A percentile compares a stretch with the other conserved stretches of the same genome.
These are phyloP conservation scores for Penicillium sp. DNA, from an alignment of 2,329 filamentous ascomycete genomes.

Conservation along the genomic window DNA sequence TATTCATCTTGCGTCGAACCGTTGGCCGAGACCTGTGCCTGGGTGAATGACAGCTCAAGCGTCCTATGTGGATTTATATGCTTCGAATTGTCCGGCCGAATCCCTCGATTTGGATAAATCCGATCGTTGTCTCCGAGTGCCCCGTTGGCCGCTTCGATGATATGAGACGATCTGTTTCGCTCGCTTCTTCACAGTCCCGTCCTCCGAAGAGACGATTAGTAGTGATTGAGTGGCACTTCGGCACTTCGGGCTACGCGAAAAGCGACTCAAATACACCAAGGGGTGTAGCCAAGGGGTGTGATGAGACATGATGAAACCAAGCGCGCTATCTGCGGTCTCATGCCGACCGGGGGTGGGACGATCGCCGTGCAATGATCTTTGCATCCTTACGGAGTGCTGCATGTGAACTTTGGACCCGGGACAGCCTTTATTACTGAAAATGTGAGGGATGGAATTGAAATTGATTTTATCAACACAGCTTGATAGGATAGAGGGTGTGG, in stretches of 20 bases:
- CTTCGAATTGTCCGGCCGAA: too few relatives aligned
- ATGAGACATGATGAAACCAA: too few relatives aligned
- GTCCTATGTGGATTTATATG: too few relatives aligned
- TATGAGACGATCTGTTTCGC: too few relatives aligned
- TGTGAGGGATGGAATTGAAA: not conserved
- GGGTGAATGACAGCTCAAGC: too few relatives aligned
- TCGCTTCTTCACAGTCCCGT: too few relatives aligned
- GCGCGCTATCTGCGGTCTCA: too few relatives aligned
- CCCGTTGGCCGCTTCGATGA: not conserved
- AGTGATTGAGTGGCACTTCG: too few relatives aligned
- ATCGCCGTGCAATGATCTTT: not conserved
- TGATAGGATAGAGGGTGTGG: not conserved
- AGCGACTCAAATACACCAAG: not conserved
- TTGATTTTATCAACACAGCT: not conserved
- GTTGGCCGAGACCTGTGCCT: too few relatives aligned
- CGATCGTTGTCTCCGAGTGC: not conserved
- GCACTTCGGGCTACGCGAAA: not conserved
- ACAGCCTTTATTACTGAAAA: too few relatives aligned
- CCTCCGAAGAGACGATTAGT: too few relatives aligned
- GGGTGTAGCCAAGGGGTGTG: not conserved
- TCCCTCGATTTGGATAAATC: not conserved
- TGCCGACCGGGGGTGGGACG: not conserved
- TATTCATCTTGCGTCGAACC: too few relatives aligned
- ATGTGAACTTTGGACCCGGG: not conserved
- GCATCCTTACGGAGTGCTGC: not conserved